Conservation (phyloP, 345 rosid species). For the Corchorus capsularis region DNA sequence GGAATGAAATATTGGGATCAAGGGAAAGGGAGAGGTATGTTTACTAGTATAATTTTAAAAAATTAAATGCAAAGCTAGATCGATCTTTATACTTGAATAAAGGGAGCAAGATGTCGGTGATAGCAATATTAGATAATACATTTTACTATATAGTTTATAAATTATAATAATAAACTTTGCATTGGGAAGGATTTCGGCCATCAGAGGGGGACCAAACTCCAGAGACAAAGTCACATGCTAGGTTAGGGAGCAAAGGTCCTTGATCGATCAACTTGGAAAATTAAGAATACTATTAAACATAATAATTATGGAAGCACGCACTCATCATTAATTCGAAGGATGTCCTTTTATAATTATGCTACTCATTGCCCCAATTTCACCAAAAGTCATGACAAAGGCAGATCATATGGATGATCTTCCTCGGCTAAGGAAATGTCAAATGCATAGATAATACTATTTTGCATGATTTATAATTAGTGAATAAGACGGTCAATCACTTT, state of each 20-base stretch:
- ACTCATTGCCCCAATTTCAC: not conserved
- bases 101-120: slow-evolving; percentile 3
- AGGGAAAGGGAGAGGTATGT: not conserved
- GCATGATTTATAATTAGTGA: not conserved
- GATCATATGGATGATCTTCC: not conserved
- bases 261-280: not conserved
- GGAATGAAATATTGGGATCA: not conserved
- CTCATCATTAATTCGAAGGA: not conserved
- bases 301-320: not conserved
- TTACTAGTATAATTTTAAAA: no score
- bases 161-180: not conserved
- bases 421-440: slow-evolving; percentile 10
- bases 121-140: not conserved
- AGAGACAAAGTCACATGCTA: slow-evolving; percentile 9
- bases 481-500: not conserved
- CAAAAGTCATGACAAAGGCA: not conserved
- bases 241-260: not conserved
- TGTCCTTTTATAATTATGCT: not conserved
- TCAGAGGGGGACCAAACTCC: not conserved
- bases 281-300: not conserved
- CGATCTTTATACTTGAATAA: not conserved
- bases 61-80: not conserved
- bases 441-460: not conserved
- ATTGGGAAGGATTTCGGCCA: not conserved
- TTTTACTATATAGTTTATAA: not conserved